phyloP scores from a whole-genome alignment of 164 flowering plant genomes.

The Vitis vinifera region DNA sequence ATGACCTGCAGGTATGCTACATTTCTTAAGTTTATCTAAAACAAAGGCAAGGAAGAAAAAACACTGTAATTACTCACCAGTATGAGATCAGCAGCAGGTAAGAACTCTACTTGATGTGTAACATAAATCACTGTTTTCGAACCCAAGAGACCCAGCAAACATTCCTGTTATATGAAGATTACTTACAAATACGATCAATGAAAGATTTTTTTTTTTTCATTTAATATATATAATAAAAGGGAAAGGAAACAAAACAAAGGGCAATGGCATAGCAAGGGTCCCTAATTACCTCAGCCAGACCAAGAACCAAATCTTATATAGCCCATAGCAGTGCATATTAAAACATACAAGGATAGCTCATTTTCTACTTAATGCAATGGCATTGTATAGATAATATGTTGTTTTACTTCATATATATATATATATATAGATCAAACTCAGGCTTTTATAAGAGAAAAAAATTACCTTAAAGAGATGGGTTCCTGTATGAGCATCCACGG shows the following conservation, averaged over 20 bases:
- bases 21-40: not conserved
- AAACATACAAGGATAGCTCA: not conserved
- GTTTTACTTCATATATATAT: too few relatives aligned
- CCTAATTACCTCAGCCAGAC: not conserved
- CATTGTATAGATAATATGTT: too few relatives aligned
- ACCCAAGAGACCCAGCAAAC: conserved; percentile 52
- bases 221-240: not conserved
- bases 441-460: not conserved
- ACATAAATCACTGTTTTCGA: conserved; percentile 70
- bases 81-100: conserved; percentile 68
- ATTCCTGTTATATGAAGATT: conserved; percentile 42
- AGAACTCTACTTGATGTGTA: conserved; percentile 78
- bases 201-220: not conserved
- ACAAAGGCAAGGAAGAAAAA: not conserved
- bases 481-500: conserved; percentile 58
- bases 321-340: not conserved
- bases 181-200: not conserved
- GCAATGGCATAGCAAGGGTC: not conserved
- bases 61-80: conserved; percentile 31
- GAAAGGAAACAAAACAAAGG: not conserved
- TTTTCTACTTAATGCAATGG: too few relatives aligned
- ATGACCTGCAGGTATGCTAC: conserved; percentile 45
- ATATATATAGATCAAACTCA: too few relatives aligned
- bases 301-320: not conserved
- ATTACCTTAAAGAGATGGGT: conserved; percentile 21